phyloP scores from a whole-genome alignment of 345 rosid species.

The Jatropha curcas region DNA sequence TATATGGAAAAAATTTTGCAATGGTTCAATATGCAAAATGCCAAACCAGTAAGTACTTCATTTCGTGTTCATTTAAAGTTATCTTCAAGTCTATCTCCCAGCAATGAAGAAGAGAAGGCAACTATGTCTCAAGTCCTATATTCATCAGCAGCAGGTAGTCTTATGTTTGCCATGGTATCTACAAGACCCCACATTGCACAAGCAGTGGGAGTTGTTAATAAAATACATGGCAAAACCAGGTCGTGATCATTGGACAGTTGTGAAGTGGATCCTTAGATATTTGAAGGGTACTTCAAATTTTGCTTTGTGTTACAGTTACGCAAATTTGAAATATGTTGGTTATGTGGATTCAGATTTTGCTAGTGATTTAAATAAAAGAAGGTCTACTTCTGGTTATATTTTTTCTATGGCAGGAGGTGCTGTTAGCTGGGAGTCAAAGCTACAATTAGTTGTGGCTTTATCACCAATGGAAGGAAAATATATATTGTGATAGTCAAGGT shows the following conservation, averaged over 20 bases:
- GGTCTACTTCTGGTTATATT: too few species aligned
- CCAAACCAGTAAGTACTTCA: not conserved
- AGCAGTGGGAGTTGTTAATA: slow-evolving; percentile 2
- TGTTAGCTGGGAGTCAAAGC: too few species aligned
- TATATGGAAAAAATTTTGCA: too few species aligned
- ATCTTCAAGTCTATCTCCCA: not conserved
- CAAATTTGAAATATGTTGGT: too few species aligned
- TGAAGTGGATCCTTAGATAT: too few species aligned
- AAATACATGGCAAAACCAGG: not conserved
- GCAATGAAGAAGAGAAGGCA: not conserved
- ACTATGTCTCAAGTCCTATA: not conserved
- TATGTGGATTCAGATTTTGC: too few species aligned
- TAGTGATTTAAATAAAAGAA: too few species aligned
- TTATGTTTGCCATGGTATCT: not conserved
- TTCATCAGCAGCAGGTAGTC: not conserved
- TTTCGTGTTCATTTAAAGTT: not conserved
- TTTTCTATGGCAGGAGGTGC: too few species aligned
- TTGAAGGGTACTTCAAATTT: too few species aligned
- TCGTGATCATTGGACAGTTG: not conserved
- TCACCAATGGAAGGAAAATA: not conserved
- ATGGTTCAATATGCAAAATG: not conserved
- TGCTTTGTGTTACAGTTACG: too few species aligned
- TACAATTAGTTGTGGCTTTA: too few species aligned
- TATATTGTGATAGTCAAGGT: too few species aligned
- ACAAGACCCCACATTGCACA: not conserved